Evolutionary conservation across 2,329 filamentous ascomycete species (phyloP).

Genomic region (Xylariaceae sp.): DNA sequence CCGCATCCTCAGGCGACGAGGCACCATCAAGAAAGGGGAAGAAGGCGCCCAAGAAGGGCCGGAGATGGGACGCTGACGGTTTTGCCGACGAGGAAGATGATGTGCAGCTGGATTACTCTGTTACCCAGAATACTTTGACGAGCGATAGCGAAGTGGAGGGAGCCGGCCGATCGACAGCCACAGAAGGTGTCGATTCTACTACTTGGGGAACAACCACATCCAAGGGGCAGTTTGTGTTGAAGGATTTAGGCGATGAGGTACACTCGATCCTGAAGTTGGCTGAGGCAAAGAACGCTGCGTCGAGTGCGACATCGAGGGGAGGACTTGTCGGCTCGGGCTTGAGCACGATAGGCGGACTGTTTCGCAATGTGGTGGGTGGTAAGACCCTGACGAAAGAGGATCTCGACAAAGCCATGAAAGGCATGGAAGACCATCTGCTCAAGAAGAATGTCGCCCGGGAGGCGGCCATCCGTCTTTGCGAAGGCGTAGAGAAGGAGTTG

Average conservation of each 20-base stretch:
- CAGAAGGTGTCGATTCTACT: constrained; percentile 78
- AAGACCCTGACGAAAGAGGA: constrained; percentile 90
- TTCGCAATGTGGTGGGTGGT: constrained; percentile 93
- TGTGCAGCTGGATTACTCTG: constrained; percentile 89
- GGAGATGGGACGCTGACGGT: constrained; percentile 92
- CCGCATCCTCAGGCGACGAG: constrained; percentile 86
- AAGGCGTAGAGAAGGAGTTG: constrained; percentile 89
- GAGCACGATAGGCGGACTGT: constrained; percentile 84
- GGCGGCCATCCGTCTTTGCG: constrained; percentile 87
- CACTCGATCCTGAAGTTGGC: constrained; percentile 85
- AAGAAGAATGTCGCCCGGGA: constrained; percentile 97
- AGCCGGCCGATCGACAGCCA: constrained; percentile 59
- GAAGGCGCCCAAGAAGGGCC: constrained; percentile 77
- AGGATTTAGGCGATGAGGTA: constrained; percentile 92
- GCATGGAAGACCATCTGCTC: constrained; percentile 93
- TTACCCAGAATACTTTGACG: constrained; percentile 54
- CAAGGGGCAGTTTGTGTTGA: constrained; percentile 92
- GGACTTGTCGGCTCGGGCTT: constrained; percentile 81
- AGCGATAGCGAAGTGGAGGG: constrained; percentile 61
- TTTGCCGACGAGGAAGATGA: constrained; percentile 83
- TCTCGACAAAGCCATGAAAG: constrained; percentile 89
- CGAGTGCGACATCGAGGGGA: constrained; percentile 54
- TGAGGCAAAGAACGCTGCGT: constrained; percentile 65
- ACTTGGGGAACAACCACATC: constrained; percentile 85
- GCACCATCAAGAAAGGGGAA: constrained; percentile 65